Conservation (phyloP, 495 filamentous ascomycete genomes). For the Trypethelium eluteriae region DNA sequence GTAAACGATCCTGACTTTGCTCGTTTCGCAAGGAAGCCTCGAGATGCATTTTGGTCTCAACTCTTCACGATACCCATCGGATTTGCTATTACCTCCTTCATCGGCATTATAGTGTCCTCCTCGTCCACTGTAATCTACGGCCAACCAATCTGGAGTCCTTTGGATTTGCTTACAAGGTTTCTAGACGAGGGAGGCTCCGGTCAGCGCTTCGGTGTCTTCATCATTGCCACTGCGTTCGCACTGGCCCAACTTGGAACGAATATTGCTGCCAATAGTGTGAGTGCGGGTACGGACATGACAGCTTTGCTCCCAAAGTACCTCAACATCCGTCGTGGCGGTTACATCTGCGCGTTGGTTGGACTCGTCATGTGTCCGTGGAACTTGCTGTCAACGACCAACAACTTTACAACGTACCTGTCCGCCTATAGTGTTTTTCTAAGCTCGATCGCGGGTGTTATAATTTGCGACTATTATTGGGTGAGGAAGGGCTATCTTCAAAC, state of each 20-base stretch:
- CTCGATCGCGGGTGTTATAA: constrained; percentile 84
- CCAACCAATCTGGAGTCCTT: constrained; percentile 78
- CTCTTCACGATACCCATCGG: constrained; percentile 77
- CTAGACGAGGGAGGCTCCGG: constrained; percentile 62
- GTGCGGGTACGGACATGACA: constrained; percentile 76
- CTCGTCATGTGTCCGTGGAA: constrained; percentile 88
- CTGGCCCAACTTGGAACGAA: constrained; percentile 89
- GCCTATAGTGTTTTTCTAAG: constrained; percentile 95
- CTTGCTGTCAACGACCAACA: constrained; percentile 66
- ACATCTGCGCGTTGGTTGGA: constrained; percentile 76
- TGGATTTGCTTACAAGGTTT: constrained; percentile 67
- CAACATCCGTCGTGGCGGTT: constrained; percentile 84
- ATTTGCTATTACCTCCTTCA: constrained; percentile 84
- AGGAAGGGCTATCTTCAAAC: constrained; percentile 75
- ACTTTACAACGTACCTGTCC: constrained; percentile 90
- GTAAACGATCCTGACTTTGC: constrained; percentile 80
- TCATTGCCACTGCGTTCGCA: constrained; percentile 74
- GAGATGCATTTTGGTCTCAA: constrained; percentile 83
- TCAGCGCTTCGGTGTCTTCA: constrained; percentile 81
- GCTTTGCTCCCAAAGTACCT: constrained; percentile 80
- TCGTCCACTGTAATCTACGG: constrained; percentile 71
- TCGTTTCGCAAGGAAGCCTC: constrained; percentile 73
- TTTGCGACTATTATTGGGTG: constrained; percentile 84
- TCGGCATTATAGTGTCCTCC: constrained; percentile 85
- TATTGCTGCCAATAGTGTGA: constrained; percentile 66